Conservation (phyloP, 2,329 filamentous ascomycete genomes). For the Stagonosporopsis rhizophila region DNA sequence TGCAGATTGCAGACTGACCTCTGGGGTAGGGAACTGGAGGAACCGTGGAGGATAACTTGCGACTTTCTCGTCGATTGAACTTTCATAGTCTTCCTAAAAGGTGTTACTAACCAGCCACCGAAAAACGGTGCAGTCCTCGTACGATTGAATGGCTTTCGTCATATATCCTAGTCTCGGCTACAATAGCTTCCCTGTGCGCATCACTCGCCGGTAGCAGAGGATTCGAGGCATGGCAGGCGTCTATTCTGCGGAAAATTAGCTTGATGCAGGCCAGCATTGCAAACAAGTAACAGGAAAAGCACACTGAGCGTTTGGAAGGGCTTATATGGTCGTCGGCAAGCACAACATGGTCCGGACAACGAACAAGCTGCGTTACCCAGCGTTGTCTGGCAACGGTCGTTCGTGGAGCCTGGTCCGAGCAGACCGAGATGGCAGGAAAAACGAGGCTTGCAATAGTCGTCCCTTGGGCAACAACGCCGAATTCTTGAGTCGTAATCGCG, state of each 20-base stretch:
- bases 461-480: slow-evolving; percentile 13
- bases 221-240: slow-evolving; percentile 55
- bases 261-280: slow-evolving; percentile 21
- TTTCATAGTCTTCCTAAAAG: slow-evolving; percentile 45
- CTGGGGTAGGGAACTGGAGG: slow-evolving; percentile 35
- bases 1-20: slow-evolving; percentile 23
- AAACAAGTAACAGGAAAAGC: slow-evolving; percentile 8
- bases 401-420: slow-evolving; percentile 9
- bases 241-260: slow-evolving; percentile 21
- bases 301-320: background rate
- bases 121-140: slow-evolving; percentile 26
- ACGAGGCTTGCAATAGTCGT: slow-evolving; percentile 10
- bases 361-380: slow-evolving; percentile 13
- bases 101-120: slow-evolving; percentile 22
- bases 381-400: slow-evolving; percentile 6
- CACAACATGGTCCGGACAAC: slow-evolving; percentile 9
- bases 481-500: slow-evolving; percentile 8
- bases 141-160: slow-evolving; percentile 65
- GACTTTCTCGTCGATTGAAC: slow-evolving; percentile 34
- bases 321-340: slow-evolving; percentile 11
- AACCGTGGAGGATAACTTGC: slow-evolving; percentile 24
- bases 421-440: slow-evolving; percentile 1
- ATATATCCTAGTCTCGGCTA: slow-evolving; percentile 70
- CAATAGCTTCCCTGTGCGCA: slow-evolving; percentile 66
- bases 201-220: slow-evolving; percentile 56